A percentile compares a stretch with the other conserved stretches of the same genome.
phyloP scores from a whole-genome alignment of 345 rosid genomes.

The Pugionium dolabratum region DNA sequence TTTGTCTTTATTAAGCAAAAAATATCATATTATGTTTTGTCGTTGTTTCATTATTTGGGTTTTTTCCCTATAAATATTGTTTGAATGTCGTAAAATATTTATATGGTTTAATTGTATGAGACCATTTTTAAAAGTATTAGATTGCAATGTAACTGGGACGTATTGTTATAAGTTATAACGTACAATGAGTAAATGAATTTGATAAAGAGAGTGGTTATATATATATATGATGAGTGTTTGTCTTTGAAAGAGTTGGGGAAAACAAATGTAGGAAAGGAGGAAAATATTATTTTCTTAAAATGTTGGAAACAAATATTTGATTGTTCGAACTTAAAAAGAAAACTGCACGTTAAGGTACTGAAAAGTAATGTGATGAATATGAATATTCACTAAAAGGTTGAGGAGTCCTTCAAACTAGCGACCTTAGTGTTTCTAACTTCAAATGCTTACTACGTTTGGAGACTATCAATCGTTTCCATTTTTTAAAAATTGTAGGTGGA shows the following conservation, averaged over 20 bases:
- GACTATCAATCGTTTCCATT: not conserved
- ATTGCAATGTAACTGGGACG: not conserved
- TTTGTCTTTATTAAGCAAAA: slow-evolving; percentile 21
- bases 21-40: slow-evolving; percentile 31
- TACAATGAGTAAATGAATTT: not conserved
- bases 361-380: not conserved
- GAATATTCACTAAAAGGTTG: not conserved
- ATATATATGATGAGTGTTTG: no score
- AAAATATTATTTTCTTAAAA: no score
- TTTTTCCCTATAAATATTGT: slow-evolving; percentile 7
- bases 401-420: not conserved
- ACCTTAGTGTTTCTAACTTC: not conserved
- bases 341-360: no score
- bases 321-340: no score
- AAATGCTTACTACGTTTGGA: not conserved
- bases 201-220: no score
- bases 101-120: not conserved
- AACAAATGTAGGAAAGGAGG: no score
- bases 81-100: not conserved
- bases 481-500: not conserved
- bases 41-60: slow-evolving; percentile 14
- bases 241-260: no score
- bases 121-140: not conserved
- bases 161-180: not conserved
- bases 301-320: no score